Conservation (phyloP, 495 filamentous ascomycete genomes). For the Daldinia childiae region DNA sequence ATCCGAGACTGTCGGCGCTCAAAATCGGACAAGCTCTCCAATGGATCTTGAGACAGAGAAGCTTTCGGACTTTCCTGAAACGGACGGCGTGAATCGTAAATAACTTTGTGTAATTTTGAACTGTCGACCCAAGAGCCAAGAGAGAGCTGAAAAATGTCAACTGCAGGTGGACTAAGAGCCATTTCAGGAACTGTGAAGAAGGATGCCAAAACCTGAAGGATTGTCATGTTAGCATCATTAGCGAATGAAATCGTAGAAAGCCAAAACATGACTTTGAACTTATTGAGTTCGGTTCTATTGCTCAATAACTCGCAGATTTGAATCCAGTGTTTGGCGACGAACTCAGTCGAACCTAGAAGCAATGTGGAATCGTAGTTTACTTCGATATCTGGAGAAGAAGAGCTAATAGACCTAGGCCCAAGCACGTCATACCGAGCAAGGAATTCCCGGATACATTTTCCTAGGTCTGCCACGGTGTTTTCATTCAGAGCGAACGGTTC, state of each 20-base stretch:
- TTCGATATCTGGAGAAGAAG: background rate
- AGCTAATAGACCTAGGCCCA: background rate
- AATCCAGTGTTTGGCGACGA: constrained; percentile 48
- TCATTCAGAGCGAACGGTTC: background rate
- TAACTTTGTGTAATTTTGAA: background rate
- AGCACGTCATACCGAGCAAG: background rate
- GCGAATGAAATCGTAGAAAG: constrained; percentile 54
- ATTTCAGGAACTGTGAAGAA: constrained; percentile 47
- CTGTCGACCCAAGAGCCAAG: background rate
- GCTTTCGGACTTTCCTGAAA: background rate
- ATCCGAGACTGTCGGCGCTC: background rate
- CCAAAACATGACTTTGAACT: constrained; percentile 58
- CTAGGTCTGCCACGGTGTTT: background rate
- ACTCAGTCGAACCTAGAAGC: constrained; percentile 20
- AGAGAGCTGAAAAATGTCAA: background rate
- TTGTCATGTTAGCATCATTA: constrained; percentile 38
- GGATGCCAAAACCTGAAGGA: constrained; percentile 53
- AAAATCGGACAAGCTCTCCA: background rate
- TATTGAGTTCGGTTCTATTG: constrained; percentile 31
- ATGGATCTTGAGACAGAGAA: background rate
- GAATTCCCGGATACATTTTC: background rate
- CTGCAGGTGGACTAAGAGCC: background rate
- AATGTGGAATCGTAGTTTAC: constrained; percentile 29
- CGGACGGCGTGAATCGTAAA: background rate
- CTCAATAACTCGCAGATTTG: constrained; percentile 49